Conservation (phyloP, 495 filamentous ascomycete genomes). For the Xylaria nigripes region DNA sequence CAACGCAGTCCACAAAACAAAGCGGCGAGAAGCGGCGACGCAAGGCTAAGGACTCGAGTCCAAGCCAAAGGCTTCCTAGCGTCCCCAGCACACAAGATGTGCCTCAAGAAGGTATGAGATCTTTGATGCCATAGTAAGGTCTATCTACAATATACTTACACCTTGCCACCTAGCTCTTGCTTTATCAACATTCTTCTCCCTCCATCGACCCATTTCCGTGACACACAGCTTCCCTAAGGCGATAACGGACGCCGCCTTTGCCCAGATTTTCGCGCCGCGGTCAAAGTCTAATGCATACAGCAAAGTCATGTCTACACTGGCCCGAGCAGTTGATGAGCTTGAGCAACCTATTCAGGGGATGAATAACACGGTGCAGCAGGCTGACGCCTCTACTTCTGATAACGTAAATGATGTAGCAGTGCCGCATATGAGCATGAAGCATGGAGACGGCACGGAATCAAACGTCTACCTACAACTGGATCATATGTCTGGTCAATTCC, state of each 20-base stretch:
- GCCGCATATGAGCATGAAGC: slow-evolving; percentile 36
- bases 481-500: slow-evolving; percentile 49
- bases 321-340: slow-evolving; percentile 60
- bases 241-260: slow-evolving; percentile 64
- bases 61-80: slow-evolving; percentile 38
- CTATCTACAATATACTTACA: slow-evolving; percentile 5
- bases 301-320: slow-evolving; percentile 73
- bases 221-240: slow-evolving; percentile 67
- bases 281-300: slow-evolving; percentile 41
- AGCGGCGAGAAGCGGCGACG: slow-evolving; percentile 40
- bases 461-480: slow-evolving; percentile 38
- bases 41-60: slow-evolving; percentile 32
- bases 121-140: background rate
- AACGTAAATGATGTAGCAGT: slow-evolving; percentile 24
- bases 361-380: slow-evolving; percentile 20
- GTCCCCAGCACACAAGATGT: slow-evolving; percentile 79
- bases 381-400: slow-evolving; percentile 15
- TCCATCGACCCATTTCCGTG: slow-evolving; percentile 88
- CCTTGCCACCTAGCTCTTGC: slow-evolving; percentile 56
- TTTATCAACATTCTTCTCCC: slow-evolving; percentile 88
- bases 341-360: slow-evolving; percentile 50
- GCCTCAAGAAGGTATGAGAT: slow-evolving; percentile 56
- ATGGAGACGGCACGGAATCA: slow-evolving; percentile 43
- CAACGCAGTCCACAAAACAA: slow-evolving; percentile 29
- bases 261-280: slow-evolving; percentile 64